A percentile compares a stretch with the other conserved stretches of the same genome.
Evolutionary conservation across 768 basidiomycete species (phyloP).

Genomic region (Macrolepiota dolichaula): DNA sequence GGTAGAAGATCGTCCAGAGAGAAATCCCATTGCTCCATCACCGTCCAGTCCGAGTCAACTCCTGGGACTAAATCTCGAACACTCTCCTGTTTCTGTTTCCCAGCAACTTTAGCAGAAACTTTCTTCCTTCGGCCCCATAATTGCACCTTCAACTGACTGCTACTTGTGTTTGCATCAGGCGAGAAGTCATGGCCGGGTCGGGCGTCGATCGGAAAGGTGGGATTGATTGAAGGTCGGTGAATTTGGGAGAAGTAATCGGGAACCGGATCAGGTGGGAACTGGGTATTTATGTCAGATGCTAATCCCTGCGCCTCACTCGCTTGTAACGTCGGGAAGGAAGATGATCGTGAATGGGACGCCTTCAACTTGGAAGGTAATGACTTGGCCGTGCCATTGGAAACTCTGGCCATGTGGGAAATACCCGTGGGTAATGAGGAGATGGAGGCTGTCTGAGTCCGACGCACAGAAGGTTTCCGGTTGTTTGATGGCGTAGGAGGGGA

Average conservation of each 20-base stretch:
- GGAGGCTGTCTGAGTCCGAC: background rate
- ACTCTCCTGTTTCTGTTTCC: slow-evolving; percentile 5
- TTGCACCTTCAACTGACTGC: slow-evolving; percentile 37
- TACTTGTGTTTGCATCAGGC: slow-evolving; percentile 49
- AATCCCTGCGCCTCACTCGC: background rate
- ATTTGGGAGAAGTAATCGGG: slow-evolving; percentile 76
- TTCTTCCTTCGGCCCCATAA: slow-evolving; percentile 46
- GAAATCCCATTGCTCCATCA: slow-evolving; percentile 68
- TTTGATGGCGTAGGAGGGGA: background rate
- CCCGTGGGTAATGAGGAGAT: background rate
- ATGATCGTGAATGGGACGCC: background rate
- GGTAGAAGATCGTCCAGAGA: slow-evolving; percentile 54
- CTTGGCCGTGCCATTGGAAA: background rate
- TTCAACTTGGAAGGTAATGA: background rate
- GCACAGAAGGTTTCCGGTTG: background rate
- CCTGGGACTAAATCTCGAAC: background rate
- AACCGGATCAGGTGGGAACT: slow-evolving; percentile 4
- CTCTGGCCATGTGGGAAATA: background rate
- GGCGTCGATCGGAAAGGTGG: slow-evolving; percentile 62
- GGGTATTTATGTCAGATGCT: background rate
- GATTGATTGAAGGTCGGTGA: slow-evolving; percentile 83
- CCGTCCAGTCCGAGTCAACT: slow-evolving; percentile 45
- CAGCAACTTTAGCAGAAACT: background rate
- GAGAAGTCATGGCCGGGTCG: slow-evolving; percentile 49
- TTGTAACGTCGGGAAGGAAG: background rate